phyloP scores from a whole-genome alignment of 495 filamentous ascomycete genomes.

The Venustampulla echinocandica region DNA sequence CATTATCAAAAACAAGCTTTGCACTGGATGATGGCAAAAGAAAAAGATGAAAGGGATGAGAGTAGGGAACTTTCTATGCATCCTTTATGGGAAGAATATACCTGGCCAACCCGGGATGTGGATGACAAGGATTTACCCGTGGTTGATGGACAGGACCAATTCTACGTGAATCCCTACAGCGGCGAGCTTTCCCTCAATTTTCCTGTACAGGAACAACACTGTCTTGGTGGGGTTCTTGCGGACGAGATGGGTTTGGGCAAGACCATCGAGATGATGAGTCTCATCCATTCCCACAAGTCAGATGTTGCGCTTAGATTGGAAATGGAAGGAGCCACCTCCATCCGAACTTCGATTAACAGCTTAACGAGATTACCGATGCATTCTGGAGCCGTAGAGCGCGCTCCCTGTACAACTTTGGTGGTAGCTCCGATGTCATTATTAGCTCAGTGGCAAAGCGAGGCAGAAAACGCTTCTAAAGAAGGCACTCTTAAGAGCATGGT shows the following conservation, averaged over 20 bases:
- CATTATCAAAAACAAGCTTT: constrained; percentile 95
- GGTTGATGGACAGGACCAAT: constrained; percentile 55
- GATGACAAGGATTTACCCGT: constrained; percentile 65
- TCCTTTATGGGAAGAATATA: constrained; percentile 94
- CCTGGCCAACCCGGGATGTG: constrained; percentile 79
- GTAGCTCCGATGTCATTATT: constrained; percentile 91
- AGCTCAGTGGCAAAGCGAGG: constrained; percentile 93
- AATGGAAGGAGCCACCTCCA: constrained; percentile 17
- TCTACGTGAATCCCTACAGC: constrained; percentile 95
- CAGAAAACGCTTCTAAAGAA: constrained; percentile 73
- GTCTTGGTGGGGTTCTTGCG: constrained; percentile 84
- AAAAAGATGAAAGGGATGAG: constrained; percentile 62
- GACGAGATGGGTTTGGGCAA: constrained; percentile 92
- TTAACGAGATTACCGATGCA: constrained; percentile 51
- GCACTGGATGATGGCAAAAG: constrained; percentile 92
- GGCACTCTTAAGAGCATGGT: constrained; percentile 76
- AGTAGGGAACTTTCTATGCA: constrained; percentile 74
- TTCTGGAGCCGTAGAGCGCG: constrained; percentile 46
- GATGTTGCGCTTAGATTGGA: constrained; percentile 35
- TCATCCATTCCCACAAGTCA: constrained; percentile 79
- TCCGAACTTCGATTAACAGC: constrained; percentile 38
- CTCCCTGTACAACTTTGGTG: constrained; percentile 87
- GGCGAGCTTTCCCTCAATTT: constrained; percentile 91
- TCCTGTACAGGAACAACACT: constrained; percentile 88
- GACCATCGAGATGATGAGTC: constrained; percentile 93